Evolutionary conservation across 345 rosid species (phyloP).

Genomic region (Eucalyptus brandiana): DNA sequence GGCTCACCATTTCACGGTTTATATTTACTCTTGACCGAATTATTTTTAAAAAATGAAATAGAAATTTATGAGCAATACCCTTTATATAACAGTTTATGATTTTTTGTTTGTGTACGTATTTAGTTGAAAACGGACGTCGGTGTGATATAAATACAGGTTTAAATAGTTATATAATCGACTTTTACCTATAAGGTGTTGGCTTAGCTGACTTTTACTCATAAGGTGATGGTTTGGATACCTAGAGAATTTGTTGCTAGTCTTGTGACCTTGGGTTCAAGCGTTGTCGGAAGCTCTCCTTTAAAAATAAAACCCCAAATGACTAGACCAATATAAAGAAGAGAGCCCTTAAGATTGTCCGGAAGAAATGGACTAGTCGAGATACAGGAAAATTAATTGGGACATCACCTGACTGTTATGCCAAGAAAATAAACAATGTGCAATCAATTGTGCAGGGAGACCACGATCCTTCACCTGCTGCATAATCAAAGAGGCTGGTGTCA

Average conservation of each 20-base stretch:
- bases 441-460: neutral
- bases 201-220: neutral
- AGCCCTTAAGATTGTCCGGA: too few relatives aligned
- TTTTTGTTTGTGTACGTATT: neutral
- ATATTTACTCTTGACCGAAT: neutral
- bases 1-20: neutral
- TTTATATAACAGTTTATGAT: neutral
- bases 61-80: neutral
- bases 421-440: neutral
- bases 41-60: too few relatives aligned
- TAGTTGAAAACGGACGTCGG: neutral
- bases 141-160: neutral
- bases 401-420: neutral
- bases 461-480: too few relatives aligned
- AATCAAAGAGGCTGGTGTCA: too few relatives aligned
- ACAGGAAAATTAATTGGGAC: neutral
- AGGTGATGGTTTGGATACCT: neutral
- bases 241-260: neutral
- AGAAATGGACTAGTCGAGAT: too few relatives aligned
- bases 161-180: neutral
- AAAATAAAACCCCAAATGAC: neutral
- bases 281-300: neutral
- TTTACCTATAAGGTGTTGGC: neutral
- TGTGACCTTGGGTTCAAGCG: neutral
- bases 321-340: neutral